A percentile compares a stretch with the other conserved stretches of the same genome.
Conservation (phyloP, 1,284 basidiomycete species). For the Puccinia sorghi region DNA sequence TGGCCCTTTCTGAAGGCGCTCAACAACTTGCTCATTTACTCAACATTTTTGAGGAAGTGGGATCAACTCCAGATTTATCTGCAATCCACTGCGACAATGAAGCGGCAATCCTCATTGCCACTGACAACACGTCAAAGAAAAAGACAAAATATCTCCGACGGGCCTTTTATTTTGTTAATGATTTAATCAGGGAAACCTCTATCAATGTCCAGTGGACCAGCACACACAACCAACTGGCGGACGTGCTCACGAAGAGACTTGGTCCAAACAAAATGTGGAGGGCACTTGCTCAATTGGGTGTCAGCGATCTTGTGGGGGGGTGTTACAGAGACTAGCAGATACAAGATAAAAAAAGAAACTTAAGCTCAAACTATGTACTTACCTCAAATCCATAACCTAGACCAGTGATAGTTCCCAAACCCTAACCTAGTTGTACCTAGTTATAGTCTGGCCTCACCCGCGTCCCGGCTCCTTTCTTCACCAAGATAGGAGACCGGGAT, state of each 20-base stretch:
- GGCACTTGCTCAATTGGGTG: no score
- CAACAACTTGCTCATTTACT: background rate
- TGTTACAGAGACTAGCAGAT: no score
- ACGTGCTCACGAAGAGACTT: background rate
- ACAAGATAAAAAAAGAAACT: no score
- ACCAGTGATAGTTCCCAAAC: no score
- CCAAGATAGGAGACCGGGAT: no score
- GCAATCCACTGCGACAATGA: background rate
- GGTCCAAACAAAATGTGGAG: background rate
- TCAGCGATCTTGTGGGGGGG: no score
- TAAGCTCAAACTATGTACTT: no score
- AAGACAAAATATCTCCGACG: background rate
- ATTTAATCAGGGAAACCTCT: background rate
- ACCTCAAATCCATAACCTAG: no score
- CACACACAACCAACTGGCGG: background rate
- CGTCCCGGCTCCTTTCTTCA: no score
- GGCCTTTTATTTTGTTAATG: slow-evolving; percentile 12
- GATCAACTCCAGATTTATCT: no score
- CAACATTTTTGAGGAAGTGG: background rate
- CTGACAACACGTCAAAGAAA: background rate
- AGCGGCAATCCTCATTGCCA: background rate
- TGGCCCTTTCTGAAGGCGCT: background rate
- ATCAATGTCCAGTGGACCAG: background rate
- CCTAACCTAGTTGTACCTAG: no score
- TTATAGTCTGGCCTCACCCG: no score